Percentiles rank a stretch among this genome's conserved stretches.
phyloP scores from a whole-genome alignment of 2,329 filamentous ascomycete genomes.

The Helotiales sp. region DNA sequence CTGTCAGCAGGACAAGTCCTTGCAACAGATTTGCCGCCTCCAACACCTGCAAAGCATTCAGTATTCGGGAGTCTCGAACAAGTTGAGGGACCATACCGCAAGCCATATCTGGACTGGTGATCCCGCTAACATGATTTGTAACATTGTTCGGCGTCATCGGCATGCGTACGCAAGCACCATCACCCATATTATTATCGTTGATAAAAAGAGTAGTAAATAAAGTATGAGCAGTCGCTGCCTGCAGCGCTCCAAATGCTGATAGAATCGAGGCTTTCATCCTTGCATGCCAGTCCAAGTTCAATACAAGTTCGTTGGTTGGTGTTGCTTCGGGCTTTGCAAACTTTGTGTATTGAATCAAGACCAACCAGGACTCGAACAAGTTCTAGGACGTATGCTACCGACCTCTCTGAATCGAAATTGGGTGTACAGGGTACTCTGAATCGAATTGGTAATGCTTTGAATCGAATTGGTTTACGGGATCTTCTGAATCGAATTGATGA shows the following conservation, averaged over 20 bases:
- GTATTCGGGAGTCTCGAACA: not conserved
- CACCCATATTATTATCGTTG: slow-evolving; percentile 63
- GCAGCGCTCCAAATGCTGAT: slow-evolving; percentile 19
- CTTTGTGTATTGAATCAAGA: too few relatives aligned
- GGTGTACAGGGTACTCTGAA: too few relatives aligned
- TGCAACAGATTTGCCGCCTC: slow-evolving; percentile 48
- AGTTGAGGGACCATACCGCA: slow-evolving; percentile 55
- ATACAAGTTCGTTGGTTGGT: not conserved
- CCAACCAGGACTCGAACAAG: too few relatives aligned
- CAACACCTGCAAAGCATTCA: slow-evolving; percentile 38
- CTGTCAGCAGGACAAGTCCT: slow-evolving; percentile 43
- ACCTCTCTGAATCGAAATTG: too few relatives aligned
- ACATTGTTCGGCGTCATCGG: slow-evolving; percentile 51
- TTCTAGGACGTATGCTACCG: too few relatives aligned
- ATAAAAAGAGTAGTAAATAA: slow-evolving; percentile 64
- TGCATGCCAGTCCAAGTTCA: not conserved
- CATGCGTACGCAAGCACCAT: slow-evolving; percentile 72
- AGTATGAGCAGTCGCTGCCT: slow-evolving; percentile 53
- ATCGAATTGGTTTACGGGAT: too few relatives aligned
- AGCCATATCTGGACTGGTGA: slow-evolving; percentile 64
- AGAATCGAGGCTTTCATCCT: slow-evolving; percentile 14
- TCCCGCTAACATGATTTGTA: slow-evolving; percentile 57
- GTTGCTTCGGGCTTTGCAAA: not conserved
- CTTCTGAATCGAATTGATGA: too few relatives aligned
- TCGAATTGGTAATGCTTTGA: too few relatives aligned